These are phyloP conservation scores for Penicillium aurantiogriseum DNA, from an alignment of 2,329 filamentous ascomycete species.

Conservation along the genomic window DNA sequence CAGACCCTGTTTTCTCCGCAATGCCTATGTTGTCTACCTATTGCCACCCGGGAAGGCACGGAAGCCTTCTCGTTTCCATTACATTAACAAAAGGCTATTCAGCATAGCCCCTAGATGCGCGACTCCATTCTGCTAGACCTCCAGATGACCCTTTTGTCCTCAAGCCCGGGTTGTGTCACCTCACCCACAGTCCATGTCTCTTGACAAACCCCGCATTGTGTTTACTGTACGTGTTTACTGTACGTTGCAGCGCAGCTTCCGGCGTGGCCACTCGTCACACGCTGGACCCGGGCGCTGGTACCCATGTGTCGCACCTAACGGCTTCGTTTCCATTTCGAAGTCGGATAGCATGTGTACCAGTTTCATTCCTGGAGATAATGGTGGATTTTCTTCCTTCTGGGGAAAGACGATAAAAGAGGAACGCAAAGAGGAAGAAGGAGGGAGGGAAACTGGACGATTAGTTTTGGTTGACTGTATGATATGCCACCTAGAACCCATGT, in stretches of 20 bases:
- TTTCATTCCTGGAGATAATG: background rate
- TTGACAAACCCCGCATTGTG: conserved; percentile 38
- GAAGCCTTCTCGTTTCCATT: background rate
- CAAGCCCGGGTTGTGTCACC: conserved; percentile 13
- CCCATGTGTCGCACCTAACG: background rate
- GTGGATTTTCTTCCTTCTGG: background rate
- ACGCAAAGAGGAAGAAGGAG: background rate
- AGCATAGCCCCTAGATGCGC: conserved; percentile 4
- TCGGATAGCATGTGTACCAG: background rate
- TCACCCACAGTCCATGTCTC: conserved; percentile 14
- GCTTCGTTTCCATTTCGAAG: background rate
- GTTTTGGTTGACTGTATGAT: background rate
- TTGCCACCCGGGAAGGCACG: background rate
- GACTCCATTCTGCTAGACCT: conserved; percentile 13
- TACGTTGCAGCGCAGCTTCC: conserved; percentile 60
- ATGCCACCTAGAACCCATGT: too few relatives aligned
- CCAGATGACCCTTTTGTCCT: conserved; percentile 22
- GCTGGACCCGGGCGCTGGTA: conserved; percentile 14
- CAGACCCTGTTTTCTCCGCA: too few relatives aligned
- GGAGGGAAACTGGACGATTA: background rate
- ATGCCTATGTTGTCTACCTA: background rate
- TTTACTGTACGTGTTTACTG: conserved; percentile 42
- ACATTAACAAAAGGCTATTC: background rate
- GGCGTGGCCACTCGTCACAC: conserved; percentile 45
- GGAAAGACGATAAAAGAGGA: background rate